Evolutionary conservation across 2,329 filamentous ascomycete species (phyloP).

Genomic region (Diaporthe ampelina): DNA sequence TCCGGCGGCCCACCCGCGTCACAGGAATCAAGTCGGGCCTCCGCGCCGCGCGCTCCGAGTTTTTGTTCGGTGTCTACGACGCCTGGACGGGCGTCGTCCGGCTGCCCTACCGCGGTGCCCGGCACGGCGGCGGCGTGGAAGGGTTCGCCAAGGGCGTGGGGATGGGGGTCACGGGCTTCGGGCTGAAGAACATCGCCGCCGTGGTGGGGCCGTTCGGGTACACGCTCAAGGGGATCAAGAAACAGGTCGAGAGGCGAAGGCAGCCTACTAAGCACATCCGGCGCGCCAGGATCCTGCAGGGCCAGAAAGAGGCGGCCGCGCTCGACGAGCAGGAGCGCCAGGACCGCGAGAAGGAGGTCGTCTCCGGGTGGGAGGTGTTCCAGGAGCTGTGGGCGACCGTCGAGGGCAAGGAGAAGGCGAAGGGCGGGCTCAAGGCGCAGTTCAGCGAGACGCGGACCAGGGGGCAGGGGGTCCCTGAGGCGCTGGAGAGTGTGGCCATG

Average conservation of each 20-base stretch:
- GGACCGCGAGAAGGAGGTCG: constrained; percentile 50
- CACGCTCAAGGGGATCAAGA: constrained; percentile 73
- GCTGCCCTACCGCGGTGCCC: constrained; percentile 71
- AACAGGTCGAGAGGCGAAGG: constrained; percentile 67
- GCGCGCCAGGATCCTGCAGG: constrained; percentile 71
- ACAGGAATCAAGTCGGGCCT: constrained; percentile 76
- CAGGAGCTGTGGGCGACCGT: constrained; percentile 56
- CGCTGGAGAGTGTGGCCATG: constrained; percentile 64
- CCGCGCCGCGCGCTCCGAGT: constrained; percentile 71
- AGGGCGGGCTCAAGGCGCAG: constrained; percentile 51
- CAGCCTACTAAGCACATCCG: constrained; percentile 68
- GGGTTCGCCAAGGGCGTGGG: constrained; percentile 69
- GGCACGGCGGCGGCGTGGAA: constrained; percentile 59
- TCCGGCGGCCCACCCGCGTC: constrained; percentile 73
- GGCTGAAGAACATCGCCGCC: constrained; percentile 75
- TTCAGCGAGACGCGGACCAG: constrained; percentile 53
- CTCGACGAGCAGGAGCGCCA: constrained; percentile 52
- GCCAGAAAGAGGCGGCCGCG: constrained; percentile 59
- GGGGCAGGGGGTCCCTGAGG: constrained; percentile 57
- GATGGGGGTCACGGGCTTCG: constrained; percentile 73
- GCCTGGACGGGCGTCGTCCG: constrained; percentile 73
- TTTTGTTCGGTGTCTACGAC: constrained; percentile 75
- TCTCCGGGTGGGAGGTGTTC: constrained; percentile 59
- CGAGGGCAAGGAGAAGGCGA: constrained; percentile 53
- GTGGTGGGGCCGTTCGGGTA: constrained; percentile 73